Evolutionary conservation across 345 rosid species (phyloP).

Genomic region (Lepidium sativum): DNA sequence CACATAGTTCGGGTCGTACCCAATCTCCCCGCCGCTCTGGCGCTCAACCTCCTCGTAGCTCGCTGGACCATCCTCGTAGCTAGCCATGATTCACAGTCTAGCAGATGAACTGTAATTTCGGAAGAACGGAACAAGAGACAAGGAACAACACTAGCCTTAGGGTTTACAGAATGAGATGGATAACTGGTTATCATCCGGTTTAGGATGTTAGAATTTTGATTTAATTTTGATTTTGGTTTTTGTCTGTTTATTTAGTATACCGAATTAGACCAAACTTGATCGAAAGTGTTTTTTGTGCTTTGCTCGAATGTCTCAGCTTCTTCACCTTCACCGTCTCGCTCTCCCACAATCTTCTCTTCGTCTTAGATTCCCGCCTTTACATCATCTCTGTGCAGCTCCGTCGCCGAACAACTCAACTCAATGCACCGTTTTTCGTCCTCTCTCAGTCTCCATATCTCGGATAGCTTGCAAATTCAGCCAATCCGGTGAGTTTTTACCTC

Average conservation of each 20-base stretch:
- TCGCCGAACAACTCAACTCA: background rate
- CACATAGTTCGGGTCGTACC: constrained; percentile 80
- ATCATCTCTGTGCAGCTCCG: background rate
- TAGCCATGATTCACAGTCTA: constrained; percentile 38
- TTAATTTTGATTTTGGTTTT: background rate
- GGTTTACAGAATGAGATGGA: background rate
- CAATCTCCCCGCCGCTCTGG: constrained; percentile 30
- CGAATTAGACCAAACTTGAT: background rate
- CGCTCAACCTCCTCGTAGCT: constrained; percentile 33
- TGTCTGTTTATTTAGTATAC: background rate
- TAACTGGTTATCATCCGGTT: background rate
- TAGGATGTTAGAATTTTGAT: background rate
- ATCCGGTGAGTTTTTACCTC: constrained; percentile 18
- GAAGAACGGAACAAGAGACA: background rate
- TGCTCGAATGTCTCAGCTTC: constrained; percentile 20
- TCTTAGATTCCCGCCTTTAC: constrained; percentile 10
- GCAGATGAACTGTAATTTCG: background rate
- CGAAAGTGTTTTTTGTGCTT: background rate
- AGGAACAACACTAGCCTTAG: background rate
- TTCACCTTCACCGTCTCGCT: constrained; percentile 20
- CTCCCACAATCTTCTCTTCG: constrained; percentile 21
- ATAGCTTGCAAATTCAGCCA: constrained; percentile 16
- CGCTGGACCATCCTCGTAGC: constrained; percentile 39
- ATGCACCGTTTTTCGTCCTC: background rate
- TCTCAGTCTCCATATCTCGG: constrained; percentile 2